Conservation (phyloP, 177 flowering plant genomes). For the Vitis hybrid region DNA sequence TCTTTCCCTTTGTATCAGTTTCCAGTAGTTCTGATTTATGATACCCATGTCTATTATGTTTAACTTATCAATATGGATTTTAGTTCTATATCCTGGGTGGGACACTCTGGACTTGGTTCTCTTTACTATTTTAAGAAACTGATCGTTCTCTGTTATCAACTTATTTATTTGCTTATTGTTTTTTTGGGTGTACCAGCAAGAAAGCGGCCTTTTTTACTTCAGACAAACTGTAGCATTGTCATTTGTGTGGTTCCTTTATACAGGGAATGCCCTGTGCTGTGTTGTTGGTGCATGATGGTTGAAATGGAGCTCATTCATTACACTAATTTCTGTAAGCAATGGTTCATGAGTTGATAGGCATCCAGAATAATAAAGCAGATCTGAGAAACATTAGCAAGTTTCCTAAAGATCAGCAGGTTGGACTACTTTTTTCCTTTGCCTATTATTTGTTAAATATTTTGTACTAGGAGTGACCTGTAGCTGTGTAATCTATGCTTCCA, state of each 20-base stretch:
- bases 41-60: too few relatives aligned
- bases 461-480: background rate
- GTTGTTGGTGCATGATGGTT: background rate
- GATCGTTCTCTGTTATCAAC: too few relatives aligned
- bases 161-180: slow-evolving; percentile 8
- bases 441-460: background rate
- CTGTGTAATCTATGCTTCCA: slow-evolving; percentile 23
- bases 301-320: slow-evolving; percentile 10
- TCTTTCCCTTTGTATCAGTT: background rate
- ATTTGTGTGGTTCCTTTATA: background rate
- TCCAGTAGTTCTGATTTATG: too few relatives aligned
- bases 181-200: slow-evolving; percentile 76
- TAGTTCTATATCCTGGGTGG: too few relatives aligned
- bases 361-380: slow-evolving; percentile 90
- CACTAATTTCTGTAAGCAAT: slow-evolving; percentile 59
- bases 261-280: background rate
- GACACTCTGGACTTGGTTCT: too few relatives aligned
- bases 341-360: slow-evolving; percentile 93
- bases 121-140: too few relatives aligned
- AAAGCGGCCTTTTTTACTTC: slow-evolving; percentile 95
- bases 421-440: slow-evolving; percentile 8
- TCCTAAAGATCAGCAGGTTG: slow-evolving; percentile 89
- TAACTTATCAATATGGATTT: too few relatives aligned
- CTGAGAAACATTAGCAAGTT: slow-evolving; percentile 58
- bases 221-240: slow-evolving; percentile 63